A percentile compares a stretch with the other conserved stretches of the same genome.
phyloP scores from a whole-genome alignment of 169 alveolate genomes.

The Theileria parva region DNA sequence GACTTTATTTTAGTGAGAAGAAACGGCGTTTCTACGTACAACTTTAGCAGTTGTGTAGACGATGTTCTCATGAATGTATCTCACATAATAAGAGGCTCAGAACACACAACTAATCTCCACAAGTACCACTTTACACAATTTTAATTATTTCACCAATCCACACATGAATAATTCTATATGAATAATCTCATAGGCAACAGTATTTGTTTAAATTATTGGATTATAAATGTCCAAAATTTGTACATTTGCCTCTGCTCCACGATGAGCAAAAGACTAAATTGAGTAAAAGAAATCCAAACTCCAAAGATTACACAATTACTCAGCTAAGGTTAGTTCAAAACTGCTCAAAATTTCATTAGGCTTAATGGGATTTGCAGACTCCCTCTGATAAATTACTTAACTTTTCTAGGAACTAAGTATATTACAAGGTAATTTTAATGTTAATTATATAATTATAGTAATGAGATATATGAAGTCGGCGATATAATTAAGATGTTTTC shows the following conservation, averaged over 20 bases:
- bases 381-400: constrained; percentile 54
- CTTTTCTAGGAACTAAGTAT: constrained; percentile 55
- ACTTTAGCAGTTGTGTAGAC: constrained; percentile 80
- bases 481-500: constrained; percentile 26
- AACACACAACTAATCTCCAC: constrained; percentile 74
- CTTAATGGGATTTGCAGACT: constrained; percentile 29
- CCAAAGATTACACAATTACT: constrained; percentile 12
- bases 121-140: constrained; percentile 40
- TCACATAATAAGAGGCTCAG: constrained; percentile 81
- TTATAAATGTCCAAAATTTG: constrained; percentile 31
- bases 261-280: constrained; percentile 40
- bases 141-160: background rate
- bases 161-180: background rate
- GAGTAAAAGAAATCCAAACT: constrained; percentile 35
- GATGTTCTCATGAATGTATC: constrained; percentile 77
- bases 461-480: constrained; percentile 18
- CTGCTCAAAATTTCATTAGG: background rate
- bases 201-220: constrained; percentile 28
- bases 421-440: background rate
- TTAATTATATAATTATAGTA: background rate
- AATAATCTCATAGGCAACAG: constrained; percentile 31
- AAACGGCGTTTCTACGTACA: constrained; percentile 78
- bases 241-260: constrained; percentile 53
- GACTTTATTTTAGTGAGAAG: constrained; percentile 76
- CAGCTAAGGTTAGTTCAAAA: constrained; percentile 25